Base-by-base conservation (phyloP, 129 eudicot genomes). In the Flaveria bidentis region DNA sequence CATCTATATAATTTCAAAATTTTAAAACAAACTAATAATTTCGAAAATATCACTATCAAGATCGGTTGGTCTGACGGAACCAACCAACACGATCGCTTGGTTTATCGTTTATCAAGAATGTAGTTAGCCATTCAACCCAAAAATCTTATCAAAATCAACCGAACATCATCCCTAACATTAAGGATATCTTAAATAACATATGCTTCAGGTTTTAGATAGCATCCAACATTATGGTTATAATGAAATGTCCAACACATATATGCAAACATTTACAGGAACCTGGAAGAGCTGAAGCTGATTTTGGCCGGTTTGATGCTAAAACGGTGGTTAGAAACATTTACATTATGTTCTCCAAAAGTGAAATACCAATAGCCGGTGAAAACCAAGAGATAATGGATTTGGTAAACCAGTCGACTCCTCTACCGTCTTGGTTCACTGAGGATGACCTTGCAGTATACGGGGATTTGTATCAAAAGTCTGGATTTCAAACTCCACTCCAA, bases 231-330 rank as follows among this genome's bases (percentile, higher is more conserved):
- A 0, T 4, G 39, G 39, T 33, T 33, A 0, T 33, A 33, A 33
- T 9, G 47, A 7, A 16, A 4, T 18, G 17, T 14, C 7, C 20
- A 17, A 9, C 4, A 20, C 14, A 57, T 20, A 20, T 20, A 20
- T 23, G 15, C 4, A 72, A 30, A 30, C 33, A 1, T 58, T 14
- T 28, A 3, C 15, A 79, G 82, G 82, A 69, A 58, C 17, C 82
- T 28, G 78, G 78, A 71, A 71, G 77, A 71, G 82, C 82, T 47
- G 82, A 79, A 79, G 77, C 82, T 13, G 81, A 76, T 67, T 79
- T 79, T 57, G 77, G 77, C 1, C 65, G 77, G 0, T 39, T 79
- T 61, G 82, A 71, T 71, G 72, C 36, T 61, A 79, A 71, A 49
- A 79, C 81, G 1, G 82, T 78, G 30, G 82, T 78, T 44, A 72